phyloP scores from a whole-genome alignment of 805 yeast species.

The Sugiyamaella smithiae region DNA sequence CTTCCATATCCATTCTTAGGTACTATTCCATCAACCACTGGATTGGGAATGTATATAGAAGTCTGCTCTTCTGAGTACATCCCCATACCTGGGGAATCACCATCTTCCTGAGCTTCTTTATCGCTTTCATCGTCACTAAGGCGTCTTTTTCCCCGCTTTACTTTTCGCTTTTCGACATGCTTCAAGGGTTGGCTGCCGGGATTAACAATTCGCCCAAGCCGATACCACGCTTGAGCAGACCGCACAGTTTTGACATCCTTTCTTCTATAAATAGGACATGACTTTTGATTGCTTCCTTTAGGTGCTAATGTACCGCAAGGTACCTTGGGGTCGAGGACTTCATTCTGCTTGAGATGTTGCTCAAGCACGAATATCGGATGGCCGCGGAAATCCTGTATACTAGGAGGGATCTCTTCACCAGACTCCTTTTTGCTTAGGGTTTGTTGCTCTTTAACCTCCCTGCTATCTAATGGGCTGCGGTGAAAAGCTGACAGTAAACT shows the following conservation, averaged over 20 bases:
- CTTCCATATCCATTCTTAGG: constrained; percentile 73
- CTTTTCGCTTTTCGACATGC: constrained; percentile 33
- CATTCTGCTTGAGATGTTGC: constrained; percentile 67
- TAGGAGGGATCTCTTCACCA: constrained; percentile 85
- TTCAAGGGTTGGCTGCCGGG: constrained; percentile 67
- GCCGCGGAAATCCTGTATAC: constrained; percentile 72
- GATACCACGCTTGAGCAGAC: constrained; percentile 84
- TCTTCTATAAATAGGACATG: constrained; percentile 52
- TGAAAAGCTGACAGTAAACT: constrained; percentile 39
- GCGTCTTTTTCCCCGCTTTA: constrained; percentile 9
- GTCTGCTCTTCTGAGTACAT: constrained; percentile 73
- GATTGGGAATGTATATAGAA: constrained; percentile 57
- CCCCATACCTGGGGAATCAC: constrained; percentile 77
- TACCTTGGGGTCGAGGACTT: constrained; percentile 64
- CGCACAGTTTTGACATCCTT: constrained; percentile 59
- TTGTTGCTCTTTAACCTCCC: constrained; percentile 47
- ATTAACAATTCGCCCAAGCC: constrained; percentile 71
- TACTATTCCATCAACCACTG: constrained; percentile 56
- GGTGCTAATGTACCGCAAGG: constrained; percentile 71
- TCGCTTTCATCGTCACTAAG: constrained; percentile 32
- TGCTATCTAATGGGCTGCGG: constrained; percentile 30
- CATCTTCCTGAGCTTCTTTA: constrained; percentile 51
- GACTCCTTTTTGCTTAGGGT: constrained; percentile 61
- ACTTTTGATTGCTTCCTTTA: constrained; percentile 39
- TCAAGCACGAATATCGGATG: constrained; percentile 87